phyloP scores from a whole-genome alignment of 2,329 filamentous ascomycete species.

The Trematosphaeria pertusa region DNA sequence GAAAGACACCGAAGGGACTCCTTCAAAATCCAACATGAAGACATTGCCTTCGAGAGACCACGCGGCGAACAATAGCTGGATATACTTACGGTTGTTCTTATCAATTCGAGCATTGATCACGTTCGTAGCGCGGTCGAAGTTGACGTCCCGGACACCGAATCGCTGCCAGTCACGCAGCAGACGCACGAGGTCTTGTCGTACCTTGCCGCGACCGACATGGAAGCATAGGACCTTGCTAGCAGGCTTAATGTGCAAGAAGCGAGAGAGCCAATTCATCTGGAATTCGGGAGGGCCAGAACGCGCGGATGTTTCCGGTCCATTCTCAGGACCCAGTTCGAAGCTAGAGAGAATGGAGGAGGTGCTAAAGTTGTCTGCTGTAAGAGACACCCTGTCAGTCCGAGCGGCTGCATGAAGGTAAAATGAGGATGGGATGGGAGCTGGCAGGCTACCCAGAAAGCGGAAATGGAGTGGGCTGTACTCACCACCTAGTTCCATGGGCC shows the following conservation, averaged over 20 bases:
- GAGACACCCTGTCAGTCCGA: too few species aligned
- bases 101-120: conserved; percentile 81
- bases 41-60: conserved; percentile 21
- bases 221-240: conserved; percentile 79
- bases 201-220: conserved; percentile 72
- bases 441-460: conserved; percentile 13
- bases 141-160: conserved; percentile 81
- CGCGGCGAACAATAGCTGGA: conserved; percentile 21
- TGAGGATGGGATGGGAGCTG: too few species aligned
- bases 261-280: conserved; percentile 82
- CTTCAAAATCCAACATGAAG: conserved; percentile 27
- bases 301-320: conserved; percentile 57
- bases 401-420: too few species aligned
- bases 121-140: conserved; percentile 79
- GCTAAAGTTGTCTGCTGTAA: conserved; percentile 33
- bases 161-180: conserved; percentile 80
- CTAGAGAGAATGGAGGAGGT: conserved; percentile 39
- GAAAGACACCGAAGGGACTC: conserved; percentile 18
- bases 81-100: conserved; percentile 75
- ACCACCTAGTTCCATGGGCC: conserved; percentile 47
- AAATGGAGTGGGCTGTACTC: conserved; percentile 28
- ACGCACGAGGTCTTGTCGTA: conserved; percentile 77
- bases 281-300: conserved; percentile 39
- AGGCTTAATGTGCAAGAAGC: conserved; percentile 88
- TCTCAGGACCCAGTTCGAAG: conserved; percentile 43